Evolutionary conservation across 192 early-diverging fungal genomes (phyloP).

Genomic region (Polychytrium aggregatum): DNA sequence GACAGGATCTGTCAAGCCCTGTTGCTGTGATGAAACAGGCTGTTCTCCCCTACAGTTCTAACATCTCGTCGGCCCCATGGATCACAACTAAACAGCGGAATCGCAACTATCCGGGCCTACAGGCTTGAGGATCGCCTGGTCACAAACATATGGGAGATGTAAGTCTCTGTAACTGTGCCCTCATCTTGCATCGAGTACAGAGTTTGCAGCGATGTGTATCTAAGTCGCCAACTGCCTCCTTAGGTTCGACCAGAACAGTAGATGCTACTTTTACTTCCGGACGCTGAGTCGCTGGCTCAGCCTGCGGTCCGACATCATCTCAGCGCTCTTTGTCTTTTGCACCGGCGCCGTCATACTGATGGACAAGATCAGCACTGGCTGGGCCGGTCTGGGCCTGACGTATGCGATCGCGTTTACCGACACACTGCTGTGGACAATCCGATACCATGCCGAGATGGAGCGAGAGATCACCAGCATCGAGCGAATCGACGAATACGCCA

Average conservation of each 20-base stretch:
- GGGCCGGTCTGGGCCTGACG: slow-evolving; percentile 75
- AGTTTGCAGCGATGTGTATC: too few species aligned
- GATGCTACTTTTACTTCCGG: slow-evolving; percentile 81
- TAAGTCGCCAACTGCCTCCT: too few species aligned
- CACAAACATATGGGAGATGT: too few species aligned
- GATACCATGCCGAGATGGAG: slow-evolving; percentile 39
- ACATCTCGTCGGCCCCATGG: too few species aligned
- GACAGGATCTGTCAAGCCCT: too few species aligned
- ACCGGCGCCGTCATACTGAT: slow-evolving; percentile 57
- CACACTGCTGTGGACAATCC: slow-evolving; percentile 51
- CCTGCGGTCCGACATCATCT: slow-evolving; percentile 49
- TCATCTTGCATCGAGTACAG: too few species aligned
- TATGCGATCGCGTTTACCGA: slow-evolving; percentile 73
- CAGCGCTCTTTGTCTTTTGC: slow-evolving; percentile 35
- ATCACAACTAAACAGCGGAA: too few species aligned
- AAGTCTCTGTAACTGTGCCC: too few species aligned
- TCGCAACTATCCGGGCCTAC: too few species aligned
- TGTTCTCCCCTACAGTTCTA: too few species aligned
- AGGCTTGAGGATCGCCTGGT: too few species aligned
- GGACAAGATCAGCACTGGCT: slow-evolving; percentile 58
- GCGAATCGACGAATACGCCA: slow-evolving; percentile 72
- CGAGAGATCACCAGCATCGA: slow-evolving; percentile 59
- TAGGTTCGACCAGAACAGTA: slow-evolving; percentile 60
- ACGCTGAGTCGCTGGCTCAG: slow-evolving; percentile 58
- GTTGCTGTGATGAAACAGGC: too few species aligned